Evolutionary conservation across 2,329 filamentous ascomycete genomes (phyloP), one percentile per base, ranked within the genome.

Genomic region (Xylaria arbuscula): DNA sequence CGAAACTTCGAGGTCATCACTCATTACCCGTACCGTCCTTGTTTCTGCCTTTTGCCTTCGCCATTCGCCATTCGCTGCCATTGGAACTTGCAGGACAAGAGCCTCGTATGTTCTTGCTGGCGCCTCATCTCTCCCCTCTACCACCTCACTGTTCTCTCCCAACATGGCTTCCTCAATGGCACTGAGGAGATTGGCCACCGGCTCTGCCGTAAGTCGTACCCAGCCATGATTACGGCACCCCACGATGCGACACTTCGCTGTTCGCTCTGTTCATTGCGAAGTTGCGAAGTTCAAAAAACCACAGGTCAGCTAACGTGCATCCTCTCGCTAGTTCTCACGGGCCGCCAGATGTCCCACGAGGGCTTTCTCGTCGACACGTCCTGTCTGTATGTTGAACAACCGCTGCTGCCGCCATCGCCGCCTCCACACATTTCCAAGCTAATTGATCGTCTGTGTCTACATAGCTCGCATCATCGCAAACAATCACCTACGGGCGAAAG

Each of bases 401-500:
- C 32, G 57, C 64, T 70, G n/a, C n/a, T 19, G 47, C 47, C 11
- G 10, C 22, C 13, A 48, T 42, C 47, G 34, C 65, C 15, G 28
- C 24, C 40, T 53, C 4, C 38, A 24, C 42, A 32, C 57, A 24
- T 32, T 8, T 38, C 28, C 36, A 36, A 62, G 51, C 70, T 72
- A 69, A 71, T 66, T 50, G 64, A 71, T 65, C 51, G 63, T 58
- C 51, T 60, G 53, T 70, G 19, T 56, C 57, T 62, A 54, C 62
- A 57, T 76, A 94, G 93, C 93, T 78, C 90, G 92, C 81, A 93
- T 98, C 80, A 92, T 97, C 81, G 90, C 92, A 76, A 95, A 92
- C 82, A 89, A 90, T 75, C 93, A 93, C 74, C 87, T 98, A 73
- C 91, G 94, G 81, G 96, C 95, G 66, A 97, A 97, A 86, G 94